A percentile compares a stretch with the other conserved stretches of the same genome.
Evolutionary conservation across 495 filamentous ascomycete genomes (phyloP).

Genomic region (Annulohypoxylon stygium): DNA sequence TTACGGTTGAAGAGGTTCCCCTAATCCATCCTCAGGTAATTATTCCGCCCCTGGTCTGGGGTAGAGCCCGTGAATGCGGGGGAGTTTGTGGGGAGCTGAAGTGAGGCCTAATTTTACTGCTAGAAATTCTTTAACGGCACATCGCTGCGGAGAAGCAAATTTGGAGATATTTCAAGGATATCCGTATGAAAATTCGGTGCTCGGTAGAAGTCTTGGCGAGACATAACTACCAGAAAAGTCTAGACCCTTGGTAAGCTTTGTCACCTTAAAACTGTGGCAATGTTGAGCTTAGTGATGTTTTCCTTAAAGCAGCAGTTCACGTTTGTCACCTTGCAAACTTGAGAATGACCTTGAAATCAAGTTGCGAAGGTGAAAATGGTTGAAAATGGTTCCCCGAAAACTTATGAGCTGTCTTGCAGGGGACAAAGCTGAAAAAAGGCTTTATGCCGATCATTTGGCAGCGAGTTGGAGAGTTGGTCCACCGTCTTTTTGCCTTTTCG

Average conservation of each 20-base stretch:
- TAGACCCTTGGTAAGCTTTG: slow-evolving; percentile 1
- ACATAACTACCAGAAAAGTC: slow-evolving; percentile 8
- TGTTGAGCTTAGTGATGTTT: slow-evolving; percentile 11
- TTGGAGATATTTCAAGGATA: slow-evolving; percentile 38
- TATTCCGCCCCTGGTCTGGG: slow-evolving; percentile 43
- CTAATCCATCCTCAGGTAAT: slow-evolving; percentile 37
- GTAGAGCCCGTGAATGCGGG: slow-evolving; percentile 40
- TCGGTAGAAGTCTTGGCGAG: slow-evolving; percentile 43
- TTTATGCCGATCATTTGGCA: slow-evolving; percentile 33
- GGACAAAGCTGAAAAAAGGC: slow-evolving; percentile 30
- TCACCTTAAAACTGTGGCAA: background rate
- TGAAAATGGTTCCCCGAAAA: background rate
- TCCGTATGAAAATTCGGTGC: slow-evolving; percentile 35
- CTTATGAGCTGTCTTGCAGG: slow-evolving; percentile 9
- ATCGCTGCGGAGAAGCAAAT: slow-evolving; percentile 41
- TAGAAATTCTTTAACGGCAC: slow-evolving; percentile 38
- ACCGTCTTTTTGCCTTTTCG: slow-evolving; percentile 13
- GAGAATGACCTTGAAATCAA: slow-evolving; percentile 3
- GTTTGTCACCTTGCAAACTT: background rate
- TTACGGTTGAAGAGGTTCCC: slow-evolving; percentile 13
- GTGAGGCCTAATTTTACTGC: slow-evolving; percentile 34
- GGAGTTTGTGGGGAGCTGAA: slow-evolving; percentile 46
- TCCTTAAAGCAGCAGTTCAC: background rate
- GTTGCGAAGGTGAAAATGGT: background rate
- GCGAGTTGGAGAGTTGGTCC: slow-evolving; percentile 20